phyloP scores from a whole-genome alignment of 1,284 basidiomycete genomes.

The Mycena sp. region DNA sequence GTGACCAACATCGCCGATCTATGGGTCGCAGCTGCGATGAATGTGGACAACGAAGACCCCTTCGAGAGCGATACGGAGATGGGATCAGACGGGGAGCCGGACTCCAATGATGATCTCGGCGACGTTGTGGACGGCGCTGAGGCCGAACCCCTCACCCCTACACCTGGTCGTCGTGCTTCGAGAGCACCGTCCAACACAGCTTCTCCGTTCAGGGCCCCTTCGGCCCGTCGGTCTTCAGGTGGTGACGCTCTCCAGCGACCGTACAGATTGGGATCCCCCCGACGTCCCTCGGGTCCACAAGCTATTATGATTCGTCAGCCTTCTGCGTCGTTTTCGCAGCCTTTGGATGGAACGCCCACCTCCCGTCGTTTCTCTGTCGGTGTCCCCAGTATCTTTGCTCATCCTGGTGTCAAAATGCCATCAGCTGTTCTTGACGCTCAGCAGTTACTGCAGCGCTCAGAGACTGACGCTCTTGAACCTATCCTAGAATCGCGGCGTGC shows the following conservation, averaged over 20 bases:
- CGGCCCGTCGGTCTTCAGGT: conserved; percentile 37
- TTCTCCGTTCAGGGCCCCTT: conserved; percentile 19
- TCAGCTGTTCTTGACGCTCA: conserved; percentile 76
- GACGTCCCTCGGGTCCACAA: conserved; percentile 42
- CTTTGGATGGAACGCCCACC: conserved; percentile 45
- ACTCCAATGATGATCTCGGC: conserved; percentile 43
- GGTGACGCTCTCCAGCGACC: neutral
- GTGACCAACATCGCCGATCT: conserved; percentile 91
- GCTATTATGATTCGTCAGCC: conserved; percentile 38
- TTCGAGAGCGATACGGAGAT: conserved; percentile 67
- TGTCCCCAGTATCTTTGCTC: conserved; percentile 81
- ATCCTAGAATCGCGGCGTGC: conserved; percentile 58
- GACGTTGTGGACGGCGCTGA: conserved; percentile 31
- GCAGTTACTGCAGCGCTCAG: conserved; percentile 54
- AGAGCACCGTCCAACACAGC: conserved; percentile 17
- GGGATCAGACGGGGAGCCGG: conserved; percentile 49
- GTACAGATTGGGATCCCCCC: conserved; percentile 38
- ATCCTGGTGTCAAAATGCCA: conserved; percentile 80
- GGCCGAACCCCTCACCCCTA: conserved; percentile 10
- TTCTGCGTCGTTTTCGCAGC: conserved; percentile 41
- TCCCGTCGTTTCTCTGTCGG: conserved; percentile 62
- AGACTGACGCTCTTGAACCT: conserved; percentile 55
- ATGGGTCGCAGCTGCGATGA: conserved; percentile 94
- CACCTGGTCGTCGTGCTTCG: conserved; percentile 33
- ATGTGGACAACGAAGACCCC: conserved; percentile 85